Evolutionary conservation across 257 asterid species (phyloP), one percentile per base, ranked within the genome.

Genomic region (Solanum ossicruentum): DNA sequence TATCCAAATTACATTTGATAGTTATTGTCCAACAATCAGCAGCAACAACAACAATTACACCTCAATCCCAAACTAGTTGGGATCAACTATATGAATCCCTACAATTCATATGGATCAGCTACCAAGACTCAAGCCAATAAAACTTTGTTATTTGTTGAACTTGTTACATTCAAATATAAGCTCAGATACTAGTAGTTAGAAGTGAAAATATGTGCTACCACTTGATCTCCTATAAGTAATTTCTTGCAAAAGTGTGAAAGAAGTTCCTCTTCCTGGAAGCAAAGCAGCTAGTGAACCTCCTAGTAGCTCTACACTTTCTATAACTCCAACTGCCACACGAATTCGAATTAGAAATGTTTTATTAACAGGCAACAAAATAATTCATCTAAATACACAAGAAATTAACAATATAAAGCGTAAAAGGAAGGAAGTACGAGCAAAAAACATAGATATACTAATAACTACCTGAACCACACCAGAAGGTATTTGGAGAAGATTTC

Each of bases 401-500:
- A 23, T 73, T 12, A 23, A 45, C 81, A 45, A 13, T n/a, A n/a
- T 73, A 7, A 45, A 72, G 39, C 18, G 18, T n/a, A 47, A 49
- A 49, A 16, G 3, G 23, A 8, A 67, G 47, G 49, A 39, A 36
- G 32, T 1, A n/a, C 4, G 21, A n/a, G 8, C 12, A n/a, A n/a
- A 23, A 18, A 47, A 6, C 41, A 2, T 5, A 65, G 13, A 65
- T 45, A 13, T 1, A 41, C 39, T 70, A 39, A 60, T 11, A 41
- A 36, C 9, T 81, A 88, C 92, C 70, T 88, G 87, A 58, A 84
- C 89, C 8, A 90, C 89, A 65, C 97, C 96, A 58, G 93, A 92
- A 5, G 98, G 98, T 63, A 95, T 90, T 65, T 49, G 91, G 86
- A 95, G 83, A 61, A 93, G 91, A 82, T 91, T 92, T 61, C 90